Evolutionary conservation across 2,329 filamentous ascomycete species (phyloP), one percentile per base, ranked within the genome.

Genomic region (Fusarium armeniacum): DNA sequence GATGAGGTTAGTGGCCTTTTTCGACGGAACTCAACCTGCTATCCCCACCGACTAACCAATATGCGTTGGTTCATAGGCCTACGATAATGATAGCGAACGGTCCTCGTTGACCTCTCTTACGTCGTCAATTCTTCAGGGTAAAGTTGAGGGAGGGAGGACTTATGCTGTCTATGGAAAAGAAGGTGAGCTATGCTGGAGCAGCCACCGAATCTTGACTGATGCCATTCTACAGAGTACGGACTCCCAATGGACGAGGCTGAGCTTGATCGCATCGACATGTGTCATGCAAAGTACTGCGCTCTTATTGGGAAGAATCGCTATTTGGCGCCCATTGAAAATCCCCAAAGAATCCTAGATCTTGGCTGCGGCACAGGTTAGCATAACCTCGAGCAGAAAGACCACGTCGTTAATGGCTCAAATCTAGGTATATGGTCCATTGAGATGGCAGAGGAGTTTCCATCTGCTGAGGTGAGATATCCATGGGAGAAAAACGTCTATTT

Each of bases 181-280:
- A 70, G 78, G 78, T 77, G 28, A 6, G 35, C 18, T 66, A 38
- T 12, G 6, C 16, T n/a, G 8, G 6, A 11, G 18, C 3, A 36
- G 1, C 3, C 3, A 2, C 3, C 6, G 12, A 13, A 16, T 12
- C 10, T 16, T 6, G 30, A 12, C 38, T 69, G 18, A 71, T 40
- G 10, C 18, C 3, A 11, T 9, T 7, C 3, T 2, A 3, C 11
- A 81, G 79, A 81, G 59, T 81, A 81, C 64, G 78, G 78, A 6
- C 66, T 82, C 18, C 81, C 80, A 10, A 82, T 81, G 74, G 81
- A 82, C 44, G 79, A 81, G 45, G 66, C 67, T 9, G 81, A 82
- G 58, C 72, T 82, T 24, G 80, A 82, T 53, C 76, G 81, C 15
- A 80, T 82, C n/a, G 79, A 82, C 59, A 75, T 82, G 73, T 77